Percentiles rank a stretch among this genome's conserved stretches.
phyloP scores from a whole-genome alignment of 2,329 filamentous ascomycete genomes.

The Penicillium paneum region DNA sequence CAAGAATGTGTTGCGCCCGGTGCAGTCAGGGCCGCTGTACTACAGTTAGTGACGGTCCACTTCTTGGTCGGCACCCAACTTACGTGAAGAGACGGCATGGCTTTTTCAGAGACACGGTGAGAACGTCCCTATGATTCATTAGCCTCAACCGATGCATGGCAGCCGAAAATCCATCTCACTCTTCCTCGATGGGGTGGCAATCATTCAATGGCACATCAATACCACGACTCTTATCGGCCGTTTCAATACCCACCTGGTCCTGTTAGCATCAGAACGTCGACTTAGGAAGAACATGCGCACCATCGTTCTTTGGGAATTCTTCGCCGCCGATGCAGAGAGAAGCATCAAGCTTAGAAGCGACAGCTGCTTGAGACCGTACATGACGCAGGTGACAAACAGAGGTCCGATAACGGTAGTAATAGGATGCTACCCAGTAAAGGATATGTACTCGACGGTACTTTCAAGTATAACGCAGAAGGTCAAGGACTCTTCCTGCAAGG shows the following conservation, averaged over 20 bases:
- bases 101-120: constrained; percentile 21
- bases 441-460: background rate
- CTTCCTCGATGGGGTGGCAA: constrained; percentile 22
- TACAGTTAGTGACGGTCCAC: background rate
- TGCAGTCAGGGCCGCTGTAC: constrained; percentile 20
- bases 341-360: constrained; percentile 23
- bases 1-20: constrained; percentile 23
- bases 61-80: background rate
- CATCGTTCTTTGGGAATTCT: constrained; percentile 12
- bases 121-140: constrained; percentile 14
- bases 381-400: constrained; percentile 1
- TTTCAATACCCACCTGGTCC: constrained; percentile 23
- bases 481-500: background rate
- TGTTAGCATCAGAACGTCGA: background rate
- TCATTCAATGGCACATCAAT: constrained; percentile 22
- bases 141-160: background rate
- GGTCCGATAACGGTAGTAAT: background rate
- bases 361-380: constrained; percentile 23
- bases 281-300: background rate
- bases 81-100: constrained; percentile 27
- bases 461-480: background rate
- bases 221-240: constrained; percentile 16
- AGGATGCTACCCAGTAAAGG: background rate
- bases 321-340: constrained; percentile 16
- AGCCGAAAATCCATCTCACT: constrained; percentile 12